Evolutionary conservation across 108 stramenopile genomes (phyloP), one percentile per base, ranked within the genome.

Genomic region (Fistulifera pelliculosa): DNA sequence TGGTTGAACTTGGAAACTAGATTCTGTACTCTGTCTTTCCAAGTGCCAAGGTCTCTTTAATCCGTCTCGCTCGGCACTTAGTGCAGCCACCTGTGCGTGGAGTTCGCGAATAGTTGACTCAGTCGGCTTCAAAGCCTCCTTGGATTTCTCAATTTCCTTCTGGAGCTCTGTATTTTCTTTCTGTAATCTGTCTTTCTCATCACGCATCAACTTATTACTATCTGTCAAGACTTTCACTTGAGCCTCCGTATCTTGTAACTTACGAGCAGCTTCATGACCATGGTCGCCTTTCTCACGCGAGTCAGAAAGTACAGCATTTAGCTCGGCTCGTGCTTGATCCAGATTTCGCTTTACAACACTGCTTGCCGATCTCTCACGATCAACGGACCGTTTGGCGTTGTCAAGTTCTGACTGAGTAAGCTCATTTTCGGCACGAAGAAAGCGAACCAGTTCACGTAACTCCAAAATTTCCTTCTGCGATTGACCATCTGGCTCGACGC

Each of bases 1-100:
- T 90, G 88, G 55, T 94, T 88, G 75, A 88, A 94, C 43, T 79
- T 81, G 10, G 79, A 81, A 35, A 90, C 84, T 25, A 94, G 48
- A 62, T 74, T 83, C 21, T 88, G 69, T 4, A 94, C 93, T 41
- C 93, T 58, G 3, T 59, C 63, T 69, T 90, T 94, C 93, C 93
- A 94, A 21, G 78, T 73, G 8, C 78, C 78, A 10, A 90, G 58
- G 56, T 94, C 93, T 2, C 80, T 74, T 4, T 44, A 94, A 64
- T 54, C 86, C 84, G n/a, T 70, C 81, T 58, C 80, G 84, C 50
- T 94, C 87, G 19, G 85, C 79, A 43, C 70, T 65, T 27, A 89
- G 59, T 17, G 75, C 71, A 28, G 79, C 79, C 54, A 75, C 77
- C 38, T 80, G 66, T 5, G 80, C 62, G 56, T 86, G 79, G 41